A percentile compares a stretch with the other conserved stretches of the same genome.
Evolutionary conservation across 257 asterid genomes (phyloP).

Genomic region (Primulina tabacum): DNA sequence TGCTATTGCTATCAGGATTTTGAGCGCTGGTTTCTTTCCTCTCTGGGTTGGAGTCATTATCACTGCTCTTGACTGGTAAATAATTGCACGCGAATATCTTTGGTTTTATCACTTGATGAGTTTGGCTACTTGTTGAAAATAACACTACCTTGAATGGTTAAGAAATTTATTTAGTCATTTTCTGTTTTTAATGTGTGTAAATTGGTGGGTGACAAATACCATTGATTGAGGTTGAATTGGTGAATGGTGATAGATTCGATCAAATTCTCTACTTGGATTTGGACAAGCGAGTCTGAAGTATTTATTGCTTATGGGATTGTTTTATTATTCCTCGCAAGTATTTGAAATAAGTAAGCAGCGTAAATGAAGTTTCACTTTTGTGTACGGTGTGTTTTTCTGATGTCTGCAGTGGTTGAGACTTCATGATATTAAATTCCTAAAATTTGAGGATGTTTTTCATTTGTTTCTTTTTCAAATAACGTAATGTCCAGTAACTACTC

Average conservation of each 20-base stretch:
- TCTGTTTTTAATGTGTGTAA: background rate
- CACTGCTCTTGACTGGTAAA: conserved; percentile 75
- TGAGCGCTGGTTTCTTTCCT: conserved; percentile 54
- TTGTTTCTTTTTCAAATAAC: background rate
- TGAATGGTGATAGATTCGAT: background rate
- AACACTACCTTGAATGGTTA: background rate
- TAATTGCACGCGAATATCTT: too few species aligned
- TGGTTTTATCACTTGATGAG: too few species aligned
- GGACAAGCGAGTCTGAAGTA: background rate
- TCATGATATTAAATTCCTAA: background rate
- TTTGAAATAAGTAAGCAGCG: conserved; percentile 5
- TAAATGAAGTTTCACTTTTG: background rate
- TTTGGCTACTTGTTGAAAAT: background rate
- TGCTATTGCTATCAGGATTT: conserved; percentile 74
- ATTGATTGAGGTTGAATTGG: background rate
- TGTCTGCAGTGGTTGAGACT: conserved; percentile 25
- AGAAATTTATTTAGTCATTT: background rate
- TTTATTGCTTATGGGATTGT: conserved; percentile 2
- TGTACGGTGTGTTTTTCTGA: too few species aligned
- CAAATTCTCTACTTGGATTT: background rate
- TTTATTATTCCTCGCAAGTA: conserved; percentile 4
- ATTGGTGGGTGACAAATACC: too few species aligned
- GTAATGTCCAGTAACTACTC: background rate
- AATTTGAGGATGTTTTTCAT: conserved; percentile 10
- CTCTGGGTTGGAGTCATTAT: conserved; percentile 77